phyloP scores from a whole-genome alignment of 441 rosid genomes.

The Syzygium syzygioides region DNA sequence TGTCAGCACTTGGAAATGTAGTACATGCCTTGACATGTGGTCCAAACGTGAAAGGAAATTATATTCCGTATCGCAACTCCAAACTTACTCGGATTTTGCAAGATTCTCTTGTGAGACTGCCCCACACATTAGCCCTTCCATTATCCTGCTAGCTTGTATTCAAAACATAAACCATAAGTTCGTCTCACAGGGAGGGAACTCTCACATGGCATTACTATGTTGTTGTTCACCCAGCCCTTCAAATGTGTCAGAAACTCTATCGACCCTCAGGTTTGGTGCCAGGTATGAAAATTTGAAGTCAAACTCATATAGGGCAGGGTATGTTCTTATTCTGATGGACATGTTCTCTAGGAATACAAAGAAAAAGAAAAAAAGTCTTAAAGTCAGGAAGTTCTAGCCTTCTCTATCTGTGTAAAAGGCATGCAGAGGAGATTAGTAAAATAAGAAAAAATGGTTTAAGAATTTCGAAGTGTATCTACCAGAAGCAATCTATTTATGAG shows the following conservation, averaged over 20 bases:
- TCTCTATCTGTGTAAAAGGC: neutral
- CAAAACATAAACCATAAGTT: slow-evolving; percentile 3
- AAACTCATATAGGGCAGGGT: neutral
- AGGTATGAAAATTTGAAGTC: slow-evolving; percentile 35
- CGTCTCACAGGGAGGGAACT: slow-evolving; percentile 67
- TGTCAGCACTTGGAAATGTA: slow-evolving; percentile 85
- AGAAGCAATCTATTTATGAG: neutral
- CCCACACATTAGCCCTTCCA: slow-evolving; percentile 1
- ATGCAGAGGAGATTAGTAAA: neutral
- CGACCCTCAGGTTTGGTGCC: slow-evolving; percentile 87
- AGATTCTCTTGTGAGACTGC: slow-evolving; percentile 70
- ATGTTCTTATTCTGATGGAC: neutral
- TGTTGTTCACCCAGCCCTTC: slow-evolving; percentile 88
- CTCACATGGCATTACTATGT: slow-evolving; percentile 72
- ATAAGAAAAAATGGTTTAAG: neutral
- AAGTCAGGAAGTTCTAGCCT: too few species aligned
- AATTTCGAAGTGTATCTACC: neutral
- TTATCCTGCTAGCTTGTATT: slow-evolving; percentile 2
- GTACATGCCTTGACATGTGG: slow-evolving; percentile 78
- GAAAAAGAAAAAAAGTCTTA: neutral
- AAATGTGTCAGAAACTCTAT: slow-evolving; percentile 73
- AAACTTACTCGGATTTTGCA: slow-evolving; percentile 86
- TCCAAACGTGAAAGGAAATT: slow-evolving; percentile 49
- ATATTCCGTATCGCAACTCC: slow-evolving; percentile 86
- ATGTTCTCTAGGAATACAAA: neutral